Conservation (phyloP, 441 rosid species). For the Gossypium trilobum region DNA sequence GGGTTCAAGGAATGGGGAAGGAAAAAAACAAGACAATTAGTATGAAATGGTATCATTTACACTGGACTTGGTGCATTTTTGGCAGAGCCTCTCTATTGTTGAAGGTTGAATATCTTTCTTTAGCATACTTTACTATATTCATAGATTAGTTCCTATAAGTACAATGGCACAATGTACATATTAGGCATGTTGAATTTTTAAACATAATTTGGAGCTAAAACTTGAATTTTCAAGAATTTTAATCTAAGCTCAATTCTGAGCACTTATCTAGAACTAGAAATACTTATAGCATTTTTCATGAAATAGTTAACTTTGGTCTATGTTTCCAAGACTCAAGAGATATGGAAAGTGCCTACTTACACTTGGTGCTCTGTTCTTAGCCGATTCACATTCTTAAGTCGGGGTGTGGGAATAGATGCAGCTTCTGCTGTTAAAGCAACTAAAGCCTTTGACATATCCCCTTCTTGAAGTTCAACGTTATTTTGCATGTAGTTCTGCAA, state of each 20-base stretch:
- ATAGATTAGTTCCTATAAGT: slow-evolving; percentile 1
- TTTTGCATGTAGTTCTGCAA: slow-evolving; percentile 45
- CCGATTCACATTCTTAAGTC: slow-evolving; percentile 35
- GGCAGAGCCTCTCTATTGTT: background rate
- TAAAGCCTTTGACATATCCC: slow-evolving; percentile 45
- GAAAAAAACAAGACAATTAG: slow-evolving; percentile 12
- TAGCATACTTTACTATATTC: background rate
- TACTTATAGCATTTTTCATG: background rate
- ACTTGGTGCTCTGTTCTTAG: slow-evolving; percentile 54
- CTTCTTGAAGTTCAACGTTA: slow-evolving; percentile 40
- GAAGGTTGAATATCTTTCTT: background rate
- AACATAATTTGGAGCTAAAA: background rate
- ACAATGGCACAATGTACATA: background rate
- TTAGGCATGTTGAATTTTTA: background rate
- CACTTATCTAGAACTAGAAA: slow-evolving; percentile 14
- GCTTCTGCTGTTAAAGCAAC: slow-evolving; percentile 44
- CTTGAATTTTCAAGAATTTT: background rate
- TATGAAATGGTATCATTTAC: background rate
- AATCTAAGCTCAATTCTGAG: background rate
- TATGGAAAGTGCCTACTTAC: slow-evolving; percentile 31
- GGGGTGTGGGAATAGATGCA: slow-evolving; percentile 37
- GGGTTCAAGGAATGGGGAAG: slow-evolving; percentile 9
- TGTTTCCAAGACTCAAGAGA: background rate
- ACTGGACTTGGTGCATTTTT: slow-evolving; percentile 5
- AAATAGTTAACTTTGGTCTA: slow-evolving; percentile 9